Evolutionary conservation across 805 yeast genomes (phyloP), one percentile per base, ranked within the genome.

Genomic region (Schizosaccharomyces octosporus): DNA sequence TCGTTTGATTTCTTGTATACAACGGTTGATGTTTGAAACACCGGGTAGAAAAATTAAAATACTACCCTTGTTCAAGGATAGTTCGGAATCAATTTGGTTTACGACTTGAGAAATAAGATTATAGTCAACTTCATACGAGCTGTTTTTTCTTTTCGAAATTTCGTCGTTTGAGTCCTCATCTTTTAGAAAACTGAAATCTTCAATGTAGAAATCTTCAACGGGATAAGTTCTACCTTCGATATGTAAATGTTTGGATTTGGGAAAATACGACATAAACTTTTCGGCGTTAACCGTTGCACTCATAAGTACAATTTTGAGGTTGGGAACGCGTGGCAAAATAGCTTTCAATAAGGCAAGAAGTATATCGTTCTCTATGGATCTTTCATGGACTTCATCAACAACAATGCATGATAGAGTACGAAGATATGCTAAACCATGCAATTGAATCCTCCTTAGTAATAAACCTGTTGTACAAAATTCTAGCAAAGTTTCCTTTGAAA

Each of bases 201-300:
- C 94, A 62, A 90, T 75, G 66, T 80, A 89, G 62, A 73, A 73
- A 67, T 89, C 95, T 60, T 79, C 69, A 32, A 90, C 93, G 0
- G 98, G 97, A 70, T 85, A 90, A 0, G 97, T 93, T 65, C 97
- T 76, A 0, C 98, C 98, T 66, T 83, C 86, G 63, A 90, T 89
- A 69, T 89, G 96, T 41, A 83, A 77, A 64, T 84, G 87, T 15
- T 82, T 81, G 31, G 48, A 19, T 3, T 32, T 36, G 9, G 45
- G 29, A 69, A 90, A 90, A 67, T 84, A 89, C 32, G 76, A 74
- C 61, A 78, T 74, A 72, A 88, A 93, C 55, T 79, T 75, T 7
- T 76, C 75, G 0, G 83, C 77, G 67, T 87, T 85, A 57, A 90
- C 89, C 0, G 97, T 90, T 3, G 97, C 97, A 68, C 95, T 85